Base-by-base conservation (phyloP, 371 early-diverging fungal species). In the Apophysomyces variabilis region DNA sequence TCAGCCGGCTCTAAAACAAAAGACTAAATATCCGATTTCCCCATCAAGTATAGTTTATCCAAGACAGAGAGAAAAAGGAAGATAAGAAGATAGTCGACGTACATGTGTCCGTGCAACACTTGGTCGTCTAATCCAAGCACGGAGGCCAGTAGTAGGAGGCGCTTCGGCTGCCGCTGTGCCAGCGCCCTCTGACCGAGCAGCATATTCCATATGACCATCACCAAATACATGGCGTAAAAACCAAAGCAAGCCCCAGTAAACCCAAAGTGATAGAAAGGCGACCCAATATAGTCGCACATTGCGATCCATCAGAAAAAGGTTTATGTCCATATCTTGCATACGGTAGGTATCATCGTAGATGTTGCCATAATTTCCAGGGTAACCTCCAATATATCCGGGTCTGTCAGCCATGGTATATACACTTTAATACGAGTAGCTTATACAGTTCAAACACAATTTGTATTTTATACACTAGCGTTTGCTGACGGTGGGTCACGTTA, bases 181-280 rank as follows among this genome's bases (percentile, higher is more conserved):
- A 13, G 65, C 5, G 3, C 44, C 57, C 39, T 41, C 64, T 14
- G 39, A 14, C 4, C 43, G 46, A 45, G 58, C 38, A 9, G 13
- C 60, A 50, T 37, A 38, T 5, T 37, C 59, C 45, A 18, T 38
- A 46, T 58, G 59, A 6, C 65, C 64, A 54, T 70, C 66, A 57
- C 69, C 75, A 67, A 74, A 72, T 35, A 63, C 71, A 47, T 79
- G 74, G 35, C 79, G 68, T 39, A 79, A 2, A 50, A 79, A 79
- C 66, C 75, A 79, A 43, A 73, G 38, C 8, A 79, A 57, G 2
- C 77, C 76, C 79, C 79, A 79, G 12, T 72, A 62, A 8, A 69
- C 71, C 72, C 72, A 74, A 4, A 79, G 60, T 16, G 79, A 64
- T 21, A 74, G 71, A 63, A 79, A 79, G n/a, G 79, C 79, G 14